Conservation (phyloP, 2,329 filamentous ascomycete species). For the Neopestalotiopsis rosae region DNA sequence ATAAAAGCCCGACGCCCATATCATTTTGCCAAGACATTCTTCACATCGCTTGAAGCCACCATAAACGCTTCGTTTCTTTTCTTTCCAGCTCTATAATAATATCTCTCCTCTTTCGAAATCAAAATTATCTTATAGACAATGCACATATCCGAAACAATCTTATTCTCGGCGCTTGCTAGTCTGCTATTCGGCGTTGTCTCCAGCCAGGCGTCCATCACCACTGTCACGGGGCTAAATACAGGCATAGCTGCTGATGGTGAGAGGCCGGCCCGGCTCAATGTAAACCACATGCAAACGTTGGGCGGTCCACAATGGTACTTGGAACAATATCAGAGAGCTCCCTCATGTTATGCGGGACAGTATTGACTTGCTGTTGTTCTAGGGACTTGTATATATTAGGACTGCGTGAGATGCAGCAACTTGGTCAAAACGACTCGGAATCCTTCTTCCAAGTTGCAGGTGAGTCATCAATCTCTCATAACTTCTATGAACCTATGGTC, state of each 20-base stretch:
- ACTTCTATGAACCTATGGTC: too few species aligned
- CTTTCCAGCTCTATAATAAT: neutral
- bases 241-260: slow-evolving; percentile 40
- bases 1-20: neutral
- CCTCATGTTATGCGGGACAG: neutral
- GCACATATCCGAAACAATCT: neutral
- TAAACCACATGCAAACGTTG: slow-evolving; percentile 48
- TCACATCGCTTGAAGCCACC: neutral
- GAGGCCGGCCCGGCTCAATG: slow-evolving; percentile 51
- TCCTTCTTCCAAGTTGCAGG: slow-evolving; percentile 59
- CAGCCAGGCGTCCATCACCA: slow-evolving; percentile 24
- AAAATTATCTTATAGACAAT: neutral
- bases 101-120: neutral
- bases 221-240: slow-evolving; percentile 31
- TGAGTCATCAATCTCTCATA: slow-evolving; percentile 27
- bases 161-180: slow-evolving; percentile 19
- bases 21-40: neutral
- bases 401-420: slow-evolving; percentile 47
- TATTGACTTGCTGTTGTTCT: slow-evolving; percentile 1
- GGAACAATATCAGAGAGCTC: neutral
- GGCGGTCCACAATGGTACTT: slow-evolving; percentile 33
- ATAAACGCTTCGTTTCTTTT: too few species aligned
- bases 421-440: slow-evolving; percentile 44
- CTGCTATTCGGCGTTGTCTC: slow-evolving; percentile 10
- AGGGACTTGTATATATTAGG: slow-evolving; percentile 58